Percentiles rank a stretch among this genome's conserved stretches.
Evolutionary conservation across 495 filamentous ascomycete genomes (phyloP).

Genomic region (Arthonia radiata): DNA sequence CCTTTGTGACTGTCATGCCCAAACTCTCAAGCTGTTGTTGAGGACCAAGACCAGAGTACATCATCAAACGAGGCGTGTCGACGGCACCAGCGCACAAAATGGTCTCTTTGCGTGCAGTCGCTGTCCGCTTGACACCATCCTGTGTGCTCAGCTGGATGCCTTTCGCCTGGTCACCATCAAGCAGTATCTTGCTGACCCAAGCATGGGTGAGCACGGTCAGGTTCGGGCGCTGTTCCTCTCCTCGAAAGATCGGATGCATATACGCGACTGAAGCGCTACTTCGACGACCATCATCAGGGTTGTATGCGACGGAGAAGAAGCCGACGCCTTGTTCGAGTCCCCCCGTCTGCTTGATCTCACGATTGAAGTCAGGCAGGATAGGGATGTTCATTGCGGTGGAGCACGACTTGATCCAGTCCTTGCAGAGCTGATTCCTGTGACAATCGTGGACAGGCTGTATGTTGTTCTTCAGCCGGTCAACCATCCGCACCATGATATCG

Average conservation of each 20-base stretch:
- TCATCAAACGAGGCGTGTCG: slow-evolving; percentile 47
- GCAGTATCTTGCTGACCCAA: slow-evolving; percentile 54
- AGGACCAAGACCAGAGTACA: slow-evolving; percentile 59
- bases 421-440: slow-evolving; percentile 61
- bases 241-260: slow-evolving; percentile 59
- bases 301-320: slow-evolving; percentile 67
- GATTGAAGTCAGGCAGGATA: slow-evolving; percentile 57
- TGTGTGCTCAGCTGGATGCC: slow-evolving; percentile 42
- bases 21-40: slow-evolving; percentile 33
- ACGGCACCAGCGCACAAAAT: slow-evolving; percentile 58
- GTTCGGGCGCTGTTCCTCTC: slow-evolving; percentile 51
- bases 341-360: slow-evolving; percentile 41
- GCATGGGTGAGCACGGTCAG: slow-evolving; percentile 56
- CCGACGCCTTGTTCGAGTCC: slow-evolving; percentile 47
- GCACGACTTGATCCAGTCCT: slow-evolving; percentile 60
- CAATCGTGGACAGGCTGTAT: slow-evolving; percentile 53
- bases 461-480: slow-evolving; percentile 54
- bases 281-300: slow-evolving; percentile 51
- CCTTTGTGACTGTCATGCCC: slow-evolving; percentile 40
- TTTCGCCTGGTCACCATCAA: slow-evolving; percentile 32
- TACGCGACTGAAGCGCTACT: slow-evolving; percentile 68
- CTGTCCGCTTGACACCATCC: slow-evolving; percentile 30
- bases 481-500: slow-evolving; percentile 44
- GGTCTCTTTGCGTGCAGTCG: slow-evolving; percentile 41
- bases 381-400: slow-evolving; percentile 49